phyloP scores from a whole-genome alignment of 2,329 filamentous ascomycete species.

The Stemphylium vesicarium region DNA sequence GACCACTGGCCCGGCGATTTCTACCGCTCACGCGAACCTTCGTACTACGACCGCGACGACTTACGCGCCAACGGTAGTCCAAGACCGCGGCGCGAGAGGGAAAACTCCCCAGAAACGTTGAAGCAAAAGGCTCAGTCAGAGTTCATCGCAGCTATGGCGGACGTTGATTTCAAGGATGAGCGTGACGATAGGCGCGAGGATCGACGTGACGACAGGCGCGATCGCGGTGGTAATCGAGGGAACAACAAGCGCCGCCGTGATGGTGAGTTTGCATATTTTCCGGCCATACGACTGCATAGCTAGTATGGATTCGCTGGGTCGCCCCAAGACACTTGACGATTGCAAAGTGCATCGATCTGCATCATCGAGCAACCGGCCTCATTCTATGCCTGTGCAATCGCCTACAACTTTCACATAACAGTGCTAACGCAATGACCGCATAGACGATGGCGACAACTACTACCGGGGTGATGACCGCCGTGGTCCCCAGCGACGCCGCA shows the following conservation, averaged over 20 bases:
- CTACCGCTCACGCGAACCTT: neutral
- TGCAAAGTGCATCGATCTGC: neutral
- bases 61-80: neutral
- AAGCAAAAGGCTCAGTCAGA: conserved; percentile 17
- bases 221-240: conserved; percentile 32
- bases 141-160: conserved; percentile 35
- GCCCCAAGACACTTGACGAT: neutral
- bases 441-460: conserved; percentile 39
- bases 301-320: neutral
- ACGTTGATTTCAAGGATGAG: conserved; percentile 39
- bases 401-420: neutral
- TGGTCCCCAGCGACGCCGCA: conserved; percentile 40
- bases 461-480: conserved; percentile 39
- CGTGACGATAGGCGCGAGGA: conserved; percentile 37
- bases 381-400: neutral
- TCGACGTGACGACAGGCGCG: conserved; percentile 32
- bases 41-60: conserved; percentile 7
- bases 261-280: conserved; percentile 27
- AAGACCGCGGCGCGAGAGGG: conserved; percentile 10
- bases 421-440: conserved; percentile 5
- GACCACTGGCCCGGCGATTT: conserved; percentile 6
- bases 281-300: neutral
- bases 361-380: neutral
- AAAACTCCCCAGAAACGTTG: conserved; percentile 15
- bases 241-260: conserved; percentile 43